Base-by-base conservation (phyloP, 1,284 basidiomycete species). In the Xanthoconium separans region DNA sequence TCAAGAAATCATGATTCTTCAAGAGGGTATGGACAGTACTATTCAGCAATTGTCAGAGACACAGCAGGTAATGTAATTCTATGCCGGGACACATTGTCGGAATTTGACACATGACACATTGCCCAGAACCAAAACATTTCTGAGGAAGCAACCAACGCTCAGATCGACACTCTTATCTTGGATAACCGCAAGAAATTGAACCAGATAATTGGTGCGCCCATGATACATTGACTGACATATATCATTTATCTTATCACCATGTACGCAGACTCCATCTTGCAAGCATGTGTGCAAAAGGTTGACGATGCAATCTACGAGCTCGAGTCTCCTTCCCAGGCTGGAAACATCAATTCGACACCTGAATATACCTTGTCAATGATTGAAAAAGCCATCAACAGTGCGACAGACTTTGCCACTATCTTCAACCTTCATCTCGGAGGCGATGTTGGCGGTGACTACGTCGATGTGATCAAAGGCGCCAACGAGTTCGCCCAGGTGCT, bases 311-410 rank as follows among this genome's bases (percentile, higher is more conserved):
- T 98, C 64, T 99, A 98, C 74, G 95, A 98, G 73, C 82, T 99
- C 50, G 96, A 99, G 73, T 95, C 95, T 7, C 93, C 95, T 10
- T 89, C 91, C 41, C 91, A 95, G 63, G 87, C 88, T 8, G 97
- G 96, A 42, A 98, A 98, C 75, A 83, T 91, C 59, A 96, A 91
- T 61, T 95, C 96, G 9, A 99, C 97, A 1, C 96, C 97, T 15
- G 95, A 98, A 70, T 99, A 98, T 70, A 97, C 95, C 0, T 77
- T 98, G 24, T 98, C 97, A 11, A 95, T 99, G 88, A 94, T 99
- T 65, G 97, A 99, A 72, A 98, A 98, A 77, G 90, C 94, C 5
- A 79, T 89, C 70, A 93, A 92, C 65, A 95, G 91, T 64, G 91
- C 94, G 16, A 98, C 88, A 57, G 96, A 99, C 70, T 99, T 99